phyloP scores from a whole-genome alignment of 257 asterid species.

The Nicotiana noctiflora region DNA sequence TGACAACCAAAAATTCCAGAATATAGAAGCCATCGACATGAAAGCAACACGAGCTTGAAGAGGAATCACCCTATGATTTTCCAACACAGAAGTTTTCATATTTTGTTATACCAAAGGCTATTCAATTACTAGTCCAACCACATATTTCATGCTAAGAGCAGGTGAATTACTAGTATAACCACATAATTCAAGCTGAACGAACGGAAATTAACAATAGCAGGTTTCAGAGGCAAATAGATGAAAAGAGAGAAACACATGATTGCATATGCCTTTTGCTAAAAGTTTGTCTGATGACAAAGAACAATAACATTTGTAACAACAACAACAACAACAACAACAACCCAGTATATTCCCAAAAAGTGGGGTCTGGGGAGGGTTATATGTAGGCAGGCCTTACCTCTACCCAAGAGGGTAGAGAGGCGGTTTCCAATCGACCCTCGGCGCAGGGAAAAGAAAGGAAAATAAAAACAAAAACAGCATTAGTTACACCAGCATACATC shows the following conservation, averaged over 20 bases:
- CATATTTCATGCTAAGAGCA: not conserved
- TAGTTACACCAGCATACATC: too few relatives aligned
- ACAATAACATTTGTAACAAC: not conserved
- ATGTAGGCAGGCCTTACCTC: too few relatives aligned
- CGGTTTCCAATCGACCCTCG: too few relatives aligned
- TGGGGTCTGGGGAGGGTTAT: too few relatives aligned
- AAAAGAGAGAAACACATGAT: not conserved
- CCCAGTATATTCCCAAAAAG: too few relatives aligned
- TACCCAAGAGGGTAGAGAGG: too few relatives aligned
- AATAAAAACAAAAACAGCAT: too few relatives aligned
- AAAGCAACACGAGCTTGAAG: constrained; percentile 93
- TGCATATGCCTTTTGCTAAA: not conserved
- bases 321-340: too few relatives aligned
- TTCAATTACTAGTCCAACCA: not conserved
- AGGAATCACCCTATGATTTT: constrained; percentile 62
- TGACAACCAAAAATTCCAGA: constrained; percentile 86
- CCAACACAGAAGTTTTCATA: not conserved
- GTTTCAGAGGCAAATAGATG: not conserved
- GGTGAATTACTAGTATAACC: not conserved
- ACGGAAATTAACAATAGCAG: not conserved
- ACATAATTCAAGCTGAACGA: not conserved
- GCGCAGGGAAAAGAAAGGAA: too few relatives aligned
- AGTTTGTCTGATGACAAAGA: not conserved
- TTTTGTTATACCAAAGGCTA: not conserved
- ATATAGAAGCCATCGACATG: constrained; percentile 88